phyloP scores from a whole-genome alignment of 1,139 yeast species.

The Geotrichum siamense region DNA sequence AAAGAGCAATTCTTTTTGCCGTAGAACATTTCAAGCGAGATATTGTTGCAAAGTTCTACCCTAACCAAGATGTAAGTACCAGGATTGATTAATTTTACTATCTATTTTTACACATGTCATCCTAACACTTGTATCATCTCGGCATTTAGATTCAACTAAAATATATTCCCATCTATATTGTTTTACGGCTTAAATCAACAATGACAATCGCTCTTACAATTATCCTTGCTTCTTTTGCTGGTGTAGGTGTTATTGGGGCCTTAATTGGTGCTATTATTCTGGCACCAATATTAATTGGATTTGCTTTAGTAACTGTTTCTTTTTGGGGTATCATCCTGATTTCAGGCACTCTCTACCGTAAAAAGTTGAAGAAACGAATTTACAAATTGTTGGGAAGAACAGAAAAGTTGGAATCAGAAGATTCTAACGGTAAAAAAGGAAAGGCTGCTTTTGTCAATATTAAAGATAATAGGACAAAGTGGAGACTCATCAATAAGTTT shows the following conservation, averaged over 20 bases:
- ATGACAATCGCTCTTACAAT: not conserved
- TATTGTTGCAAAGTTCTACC: not conserved
- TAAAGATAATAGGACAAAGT: constrained; percentile 5
- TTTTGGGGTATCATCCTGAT: constrained; percentile 1
- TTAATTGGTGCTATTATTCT: not conserved
- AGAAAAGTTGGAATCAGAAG: not conserved
- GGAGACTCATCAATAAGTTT: constrained; percentile 11
- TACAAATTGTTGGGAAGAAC: constrained; percentile 1
- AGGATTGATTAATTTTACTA: not conserved
- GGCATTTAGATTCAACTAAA: constrained; percentile 2
- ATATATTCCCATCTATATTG: not conserved
- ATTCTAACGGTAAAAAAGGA: not conserved
- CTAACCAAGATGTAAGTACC: not conserved
- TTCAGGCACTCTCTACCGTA: not conserved
- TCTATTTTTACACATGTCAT: no score
- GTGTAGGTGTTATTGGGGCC: constrained; percentile 2
- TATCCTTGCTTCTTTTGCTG: constrained; percentile 3
- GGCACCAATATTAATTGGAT: not conserved
- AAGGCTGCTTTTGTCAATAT: not conserved
- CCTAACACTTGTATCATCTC: not conserved
- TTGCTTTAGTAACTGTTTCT: constrained; percentile 1
- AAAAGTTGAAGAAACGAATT: not conserved
- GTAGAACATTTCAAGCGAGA: constrained; percentile 7
- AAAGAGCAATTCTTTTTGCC: constrained; percentile 6
- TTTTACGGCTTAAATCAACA: not conserved